Conservation (phyloP, 2,329 filamentous ascomycete genomes). For the Corinectria fuckeliana region DNA sequence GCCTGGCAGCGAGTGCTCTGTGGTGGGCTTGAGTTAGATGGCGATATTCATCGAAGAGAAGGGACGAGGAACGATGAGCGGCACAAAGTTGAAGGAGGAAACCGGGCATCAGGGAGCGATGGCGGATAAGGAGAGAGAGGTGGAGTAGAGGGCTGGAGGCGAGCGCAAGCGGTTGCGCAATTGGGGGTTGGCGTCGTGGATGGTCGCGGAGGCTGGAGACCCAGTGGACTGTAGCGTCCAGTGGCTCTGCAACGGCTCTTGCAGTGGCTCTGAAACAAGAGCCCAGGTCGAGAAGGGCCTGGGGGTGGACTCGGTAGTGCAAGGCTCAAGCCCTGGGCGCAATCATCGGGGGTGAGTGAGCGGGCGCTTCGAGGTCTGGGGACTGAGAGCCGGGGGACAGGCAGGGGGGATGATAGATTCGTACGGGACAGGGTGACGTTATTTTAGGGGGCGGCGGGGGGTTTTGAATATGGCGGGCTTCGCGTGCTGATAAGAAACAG, state of each 20-base stretch:
- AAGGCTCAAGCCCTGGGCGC: conserved; percentile 10
- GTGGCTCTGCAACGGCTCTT: conserved; percentile 5
- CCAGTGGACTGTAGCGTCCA: conserved; percentile 34
- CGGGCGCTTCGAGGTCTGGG: conserved; percentile 12
- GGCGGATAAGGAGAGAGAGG: conserved; percentile 36
- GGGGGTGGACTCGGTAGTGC: conserved; percentile 14
- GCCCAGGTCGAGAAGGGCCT: conserved; percentile 5
- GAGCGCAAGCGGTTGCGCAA: conserved; percentile 35
- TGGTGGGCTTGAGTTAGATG: conserved; percentile 48
- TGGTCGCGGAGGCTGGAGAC: conserved; percentile 29
- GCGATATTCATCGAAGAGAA: conserved; percentile 53
- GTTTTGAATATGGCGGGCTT: background rate
- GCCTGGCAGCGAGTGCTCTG: conserved; percentile 53
- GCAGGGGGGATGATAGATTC: conserved; percentile 9
- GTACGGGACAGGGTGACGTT: conserved; percentile 35
- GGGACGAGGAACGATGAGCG: conserved; percentile 52
- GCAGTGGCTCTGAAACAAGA: conserved; percentile 12
- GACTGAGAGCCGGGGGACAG: conserved; percentile 1
- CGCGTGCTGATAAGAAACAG: conserved; percentile 29
- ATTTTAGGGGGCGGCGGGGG: conserved; percentile 20
- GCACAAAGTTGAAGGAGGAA: conserved; percentile 56
- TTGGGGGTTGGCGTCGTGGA: conserved; percentile 34
- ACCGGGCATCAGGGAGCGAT: conserved; percentile 53
- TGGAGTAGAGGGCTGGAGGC: conserved; percentile 22
- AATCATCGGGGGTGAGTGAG: conserved; percentile 12